Evolutionary conservation across 176 grass and related monocot species (phyloP).

Genomic region (Lolium perenne): DNA sequence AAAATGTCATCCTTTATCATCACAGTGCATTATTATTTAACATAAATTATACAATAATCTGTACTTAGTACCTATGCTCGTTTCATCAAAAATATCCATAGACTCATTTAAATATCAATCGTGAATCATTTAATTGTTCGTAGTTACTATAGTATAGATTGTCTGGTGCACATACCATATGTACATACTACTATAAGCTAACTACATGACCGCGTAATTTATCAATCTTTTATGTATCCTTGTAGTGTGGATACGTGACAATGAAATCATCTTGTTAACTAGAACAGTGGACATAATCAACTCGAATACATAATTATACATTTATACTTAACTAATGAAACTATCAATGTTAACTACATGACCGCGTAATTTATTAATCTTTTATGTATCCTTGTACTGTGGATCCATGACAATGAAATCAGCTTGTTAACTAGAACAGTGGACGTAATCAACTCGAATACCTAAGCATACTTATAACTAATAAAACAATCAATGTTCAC

Average conservation of each 20-base stretch:
- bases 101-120: not conserved
- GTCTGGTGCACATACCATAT: conserved; percentile 1
- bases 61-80: not conserved
- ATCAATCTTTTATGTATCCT: not conserved
- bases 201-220: not conserved
- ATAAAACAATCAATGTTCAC: not conserved
- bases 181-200: not conserved
- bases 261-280: not conserved
- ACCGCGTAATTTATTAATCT: not conserved
- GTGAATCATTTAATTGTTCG: not conserved
- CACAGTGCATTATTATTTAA: not conserved
- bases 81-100: not conserved
- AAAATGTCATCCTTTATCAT: not conserved
- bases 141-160: not conserved
- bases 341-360: not conserved
- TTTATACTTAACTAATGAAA: not conserved
- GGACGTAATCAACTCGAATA: conserved; percentile 19
- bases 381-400: conserved; percentile 21
- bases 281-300: conserved; percentile 1
- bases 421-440: not conserved
- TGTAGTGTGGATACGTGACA: conserved; percentile 34
- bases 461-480: not conserved
- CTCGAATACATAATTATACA: not conserved
- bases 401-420: not conserved
- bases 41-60: not conserved